Base-by-base conservation (phyloP, 257 asterid genomes). In the Jasminum sambac region DNA sequence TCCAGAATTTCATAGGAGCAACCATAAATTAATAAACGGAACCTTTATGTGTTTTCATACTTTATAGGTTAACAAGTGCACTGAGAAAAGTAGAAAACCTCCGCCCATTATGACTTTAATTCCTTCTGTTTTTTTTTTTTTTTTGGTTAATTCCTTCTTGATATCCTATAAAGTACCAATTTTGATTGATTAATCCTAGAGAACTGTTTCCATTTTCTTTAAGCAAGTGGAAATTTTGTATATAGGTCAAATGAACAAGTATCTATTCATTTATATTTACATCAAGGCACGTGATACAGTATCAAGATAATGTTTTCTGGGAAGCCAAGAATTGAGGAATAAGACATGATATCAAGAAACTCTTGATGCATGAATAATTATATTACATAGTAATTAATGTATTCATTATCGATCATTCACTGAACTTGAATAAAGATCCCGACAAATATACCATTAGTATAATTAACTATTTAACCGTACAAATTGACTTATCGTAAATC, bases 191-290 rank as follows among this genome's bases (percentile, higher is more conserved):
- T n/a, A 17, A 19, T 21, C 13, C 61, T 9, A 55, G 23, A 9
- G 61, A 55, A 21, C 23, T 55, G 34, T 55, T 55, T 3, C 61
- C 34, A 26, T 55, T 19, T 55, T 21, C 61, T 55, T 55, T 55
- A 19, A 55, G 34, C 61, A 55, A 21, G 14, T 21, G 8, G 34
- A 13, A 21, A 8, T 21, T 17, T 55, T 17, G 1, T 17, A 55
- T 55, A 55, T 12, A 55, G 19, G 61, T 55, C 26, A 55, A 55
- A 21, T 55, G 61, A 55, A 55, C 61, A 55, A 55, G 19, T 30
- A 2, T 55, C 11, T 55, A 26, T 6, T 17, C 11, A 50, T 50
- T 50, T 50, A 30, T 30, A 30, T 30, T 30, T 30, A 30, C 1
- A 30, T 30, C 36, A 8, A 55, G 34, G 61, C 61, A 55, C 14